Conservation (phyloP, 2,329 filamentous ascomycete genomes). For the Claviceps maximensis region DNA sequence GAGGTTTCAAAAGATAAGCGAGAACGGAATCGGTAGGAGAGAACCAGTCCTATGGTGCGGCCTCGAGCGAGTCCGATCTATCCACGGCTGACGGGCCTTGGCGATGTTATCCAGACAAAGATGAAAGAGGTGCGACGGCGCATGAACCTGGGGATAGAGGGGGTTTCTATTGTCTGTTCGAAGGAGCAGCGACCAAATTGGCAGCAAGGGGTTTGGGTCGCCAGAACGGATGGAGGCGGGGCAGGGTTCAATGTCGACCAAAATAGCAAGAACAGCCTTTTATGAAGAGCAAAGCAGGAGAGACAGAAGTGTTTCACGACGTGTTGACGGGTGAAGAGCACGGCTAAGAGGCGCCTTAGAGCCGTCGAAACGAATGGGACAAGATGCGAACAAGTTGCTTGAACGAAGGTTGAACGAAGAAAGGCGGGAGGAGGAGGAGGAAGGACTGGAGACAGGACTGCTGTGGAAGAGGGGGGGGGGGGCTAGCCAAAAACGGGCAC, state of each 20-base stretch:
- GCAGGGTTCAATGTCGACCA: neutral
- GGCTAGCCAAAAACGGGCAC: neutral
- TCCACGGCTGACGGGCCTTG: neutral
- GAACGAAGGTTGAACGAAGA: neutral
- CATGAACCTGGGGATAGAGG: slow-evolving; percentile 3
- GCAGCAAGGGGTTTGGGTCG: neutral
- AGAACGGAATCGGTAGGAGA: neutral
- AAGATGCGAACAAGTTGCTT: neutral
- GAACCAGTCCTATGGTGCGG: neutral
- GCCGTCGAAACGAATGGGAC: neutral
- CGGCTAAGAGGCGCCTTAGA: neutral
- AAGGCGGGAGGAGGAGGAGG: neutral
- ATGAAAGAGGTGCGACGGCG: slow-evolving; percentile 4
- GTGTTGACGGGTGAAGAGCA: neutral
- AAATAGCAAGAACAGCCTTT: neutral
- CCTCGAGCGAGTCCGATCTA: neutral
- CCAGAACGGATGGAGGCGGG: neutral
- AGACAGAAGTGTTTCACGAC: neutral
- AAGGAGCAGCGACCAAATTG: slow-evolving; percentile 4
- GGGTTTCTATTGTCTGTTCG: neutral
- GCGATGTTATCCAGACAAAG: slow-evolving; percentile 1
- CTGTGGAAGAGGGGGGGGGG: neutral
- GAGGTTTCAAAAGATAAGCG: neutral
- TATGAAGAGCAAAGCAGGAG: neutral
- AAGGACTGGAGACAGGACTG: neutral